Evolutionary conservation across 768 basidiomycete genomes (phyloP).

Genomic region (Boletellus ananiceps): DNA sequence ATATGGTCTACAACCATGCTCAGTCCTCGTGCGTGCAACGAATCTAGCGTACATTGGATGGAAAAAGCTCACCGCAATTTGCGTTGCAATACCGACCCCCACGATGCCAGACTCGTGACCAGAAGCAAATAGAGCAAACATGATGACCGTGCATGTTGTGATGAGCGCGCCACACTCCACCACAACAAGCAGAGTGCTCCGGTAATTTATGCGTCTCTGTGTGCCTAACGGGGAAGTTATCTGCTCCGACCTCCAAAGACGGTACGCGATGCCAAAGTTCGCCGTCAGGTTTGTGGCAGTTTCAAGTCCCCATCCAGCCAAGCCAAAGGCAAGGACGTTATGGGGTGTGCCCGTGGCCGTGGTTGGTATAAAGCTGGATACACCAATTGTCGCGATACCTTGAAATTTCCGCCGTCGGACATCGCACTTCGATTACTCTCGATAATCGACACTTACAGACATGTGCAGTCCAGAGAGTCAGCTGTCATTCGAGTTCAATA

Average conservation of each 20-base stretch:
- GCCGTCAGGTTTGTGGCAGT: conserved; percentile 13
- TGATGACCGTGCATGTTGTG: conserved; percentile 15
- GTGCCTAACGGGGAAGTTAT: not conserved
- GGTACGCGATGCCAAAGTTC: conserved; percentile 18
- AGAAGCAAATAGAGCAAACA: conserved; percentile 16
- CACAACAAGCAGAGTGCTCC: conserved; percentile 11
- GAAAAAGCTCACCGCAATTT: conserved; percentile 14
- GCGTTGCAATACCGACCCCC: conserved; percentile 16
- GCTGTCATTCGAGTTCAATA: conserved; percentile 3
- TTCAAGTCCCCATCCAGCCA: conserved; percentile 20
- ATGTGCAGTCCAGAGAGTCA: conserved; percentile 15
- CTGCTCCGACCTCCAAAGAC: conserved; percentile 10
- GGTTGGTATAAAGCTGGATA: conserved; percentile 14
- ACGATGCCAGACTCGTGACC: conserved; percentile 11
- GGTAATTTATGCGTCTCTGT: conserved; percentile 9
- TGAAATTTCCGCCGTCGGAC: not conserved
- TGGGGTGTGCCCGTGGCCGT: conserved; percentile 1
- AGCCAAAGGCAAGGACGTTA: conserved; percentile 4
- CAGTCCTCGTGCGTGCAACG: not conserved
- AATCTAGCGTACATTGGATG: not conserved
- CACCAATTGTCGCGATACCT: conserved; percentile 16
- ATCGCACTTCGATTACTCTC: not conserved
- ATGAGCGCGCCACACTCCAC: conserved; percentile 21
- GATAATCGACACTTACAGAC: conserved; percentile 13
- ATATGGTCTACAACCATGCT: conserved; percentile 9